Conservation (phyloP, 345 rosid species). For the Gossypium longicalyx region DNA sequence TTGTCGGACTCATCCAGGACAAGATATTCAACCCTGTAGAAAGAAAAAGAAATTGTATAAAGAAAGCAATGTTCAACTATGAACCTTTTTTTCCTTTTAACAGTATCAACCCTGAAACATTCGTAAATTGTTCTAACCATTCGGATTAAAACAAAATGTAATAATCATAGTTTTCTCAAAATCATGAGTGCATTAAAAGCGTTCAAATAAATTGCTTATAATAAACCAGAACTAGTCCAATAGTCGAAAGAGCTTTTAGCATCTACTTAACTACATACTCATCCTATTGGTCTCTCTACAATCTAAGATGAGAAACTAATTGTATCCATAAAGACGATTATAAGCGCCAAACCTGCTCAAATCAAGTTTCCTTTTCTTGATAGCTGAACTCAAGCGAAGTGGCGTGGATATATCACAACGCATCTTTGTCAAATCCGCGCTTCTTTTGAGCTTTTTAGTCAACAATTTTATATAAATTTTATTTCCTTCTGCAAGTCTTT, state of each 20-base stretch:
- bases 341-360: slow-evolving; percentile 60
- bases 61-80: slow-evolving; percentile 1
- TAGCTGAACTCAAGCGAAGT: slow-evolving; percentile 56
- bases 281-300: slow-evolving; percentile 5
- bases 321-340: not conserved
- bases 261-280: not conserved
- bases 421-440: slow-evolving; percentile 57
- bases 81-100: slow-evolving; percentile 4
- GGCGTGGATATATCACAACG: slow-evolving; percentile 84
- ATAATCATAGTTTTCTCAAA: not conserved
- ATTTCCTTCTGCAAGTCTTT: slow-evolving; percentile 72
- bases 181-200: not conserved
- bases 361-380: slow-evolving; percentile 65
- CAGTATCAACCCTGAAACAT: not conserved
- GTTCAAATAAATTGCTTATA: not conserved
- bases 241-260: not conserved
- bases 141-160: not conserved
- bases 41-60: not conserved
- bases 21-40: slow-evolving; percentile 79
- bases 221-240: not conserved
- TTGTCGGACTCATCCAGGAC: slow-evolving; percentile 97
- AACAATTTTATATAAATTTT: slow-evolving; percentile 59
- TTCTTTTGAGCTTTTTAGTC: slow-evolving; percentile 68
- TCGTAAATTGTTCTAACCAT: not conserved
- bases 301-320: not conserved